A percentile compares a stretch with the other conserved stretches of the same genome.
Conservation (phyloP, 2,329 filamentous ascomycete genomes). For the Apiospora sp. region DNA sequence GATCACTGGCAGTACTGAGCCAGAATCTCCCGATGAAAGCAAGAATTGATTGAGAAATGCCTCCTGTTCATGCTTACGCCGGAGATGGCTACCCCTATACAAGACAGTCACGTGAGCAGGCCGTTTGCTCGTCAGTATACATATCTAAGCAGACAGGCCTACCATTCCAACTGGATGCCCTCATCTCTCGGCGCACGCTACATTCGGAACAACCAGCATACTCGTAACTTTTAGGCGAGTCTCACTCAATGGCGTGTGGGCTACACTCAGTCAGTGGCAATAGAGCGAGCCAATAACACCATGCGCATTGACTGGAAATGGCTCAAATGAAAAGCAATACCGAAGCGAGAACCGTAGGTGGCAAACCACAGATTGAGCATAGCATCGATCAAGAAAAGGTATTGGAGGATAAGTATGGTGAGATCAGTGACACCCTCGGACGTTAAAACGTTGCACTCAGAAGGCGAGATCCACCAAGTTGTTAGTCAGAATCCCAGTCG, state of each 20-base stretch:
- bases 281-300: neutral
- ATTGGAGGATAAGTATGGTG: neutral
- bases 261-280: neutral
- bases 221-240: neutral
- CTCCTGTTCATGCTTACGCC: neutral
- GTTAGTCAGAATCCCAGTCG: conserved; percentile 8
- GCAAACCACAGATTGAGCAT: neutral
- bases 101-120: neutral
- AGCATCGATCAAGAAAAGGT: neutral
- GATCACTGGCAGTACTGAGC: neutral
- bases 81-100: neutral
- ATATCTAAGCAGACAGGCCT: neutral
- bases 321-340: neutral
- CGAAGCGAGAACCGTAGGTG: neutral
- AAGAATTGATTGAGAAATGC: neutral
- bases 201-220: neutral
- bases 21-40: neutral
- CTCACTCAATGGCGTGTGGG: neutral
- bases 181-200: neutral
- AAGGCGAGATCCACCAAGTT: neutral
- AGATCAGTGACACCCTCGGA: neutral
- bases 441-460: neutral
- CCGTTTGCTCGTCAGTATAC: neutral
- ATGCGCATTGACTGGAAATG: neutral
- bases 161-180: neutral